Evolutionary conservation across 2,329 filamentous ascomycete genomes (phyloP), one percentile per base, ranked within the genome.

Genomic region (Verticillium zaregamsianum): DNA sequence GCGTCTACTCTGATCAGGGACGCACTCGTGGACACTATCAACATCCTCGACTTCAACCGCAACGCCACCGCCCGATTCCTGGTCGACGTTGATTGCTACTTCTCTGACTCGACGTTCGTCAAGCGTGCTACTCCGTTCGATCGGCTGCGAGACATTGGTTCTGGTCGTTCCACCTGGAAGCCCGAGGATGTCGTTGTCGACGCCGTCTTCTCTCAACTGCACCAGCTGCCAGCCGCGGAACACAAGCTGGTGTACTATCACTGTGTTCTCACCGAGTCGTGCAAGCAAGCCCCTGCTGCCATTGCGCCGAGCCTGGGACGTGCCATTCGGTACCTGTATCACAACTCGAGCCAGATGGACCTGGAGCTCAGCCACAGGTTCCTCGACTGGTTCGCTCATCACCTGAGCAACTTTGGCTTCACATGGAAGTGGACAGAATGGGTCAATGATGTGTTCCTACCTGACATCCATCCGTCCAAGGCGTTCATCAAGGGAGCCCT

Each of bases 401-500:
- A 99, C 79, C 79, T 99, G 67, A 97, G 93, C 78, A 99, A 99
- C 79, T 99, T 99, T 73, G 95, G 96, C 59, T 99, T 98, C 74
- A 95, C 95, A 11, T 99, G 95, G 95, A 98, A 98, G 77, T 99
- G 95, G 95, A 89, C 90, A 17, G 95, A 99, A 78, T 99, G 95
- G 95, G 84, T 91, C 57, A 92, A 93, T 17, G 93, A 98, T 72
- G 87, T 97, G 17, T 83, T 87, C 54, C 83, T 96, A 31, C 85
- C 91, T 0, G 81, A 89, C 63, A 79, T 95, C 37, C 87, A 97
- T 72, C 93, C 95, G 1, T 90, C 89, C 78, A 97, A 97, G 77
- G 92, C 94, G 35, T 97, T 99, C 76, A 95, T 99, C 66, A 82
- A 89, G 59, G 94, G 93, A 23, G 90, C 92, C 3, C 79, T 99